phyloP scores from a whole-genome alignment of 2,329 filamentous ascomycete species.

The Arthrobotrys megalospora region DNA sequence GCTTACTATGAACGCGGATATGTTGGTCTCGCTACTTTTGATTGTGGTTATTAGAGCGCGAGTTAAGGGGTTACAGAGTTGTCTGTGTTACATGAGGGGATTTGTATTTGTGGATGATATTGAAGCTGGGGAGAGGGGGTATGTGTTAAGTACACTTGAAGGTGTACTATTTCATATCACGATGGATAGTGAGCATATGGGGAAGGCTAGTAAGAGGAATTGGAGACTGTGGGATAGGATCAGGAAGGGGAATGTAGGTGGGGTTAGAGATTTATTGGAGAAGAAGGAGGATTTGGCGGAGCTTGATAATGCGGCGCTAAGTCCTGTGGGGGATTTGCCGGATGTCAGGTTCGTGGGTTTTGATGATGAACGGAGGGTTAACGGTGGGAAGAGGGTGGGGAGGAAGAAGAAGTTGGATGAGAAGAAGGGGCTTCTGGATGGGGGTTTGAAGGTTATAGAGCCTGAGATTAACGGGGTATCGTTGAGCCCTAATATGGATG shows the following conservation, averaged over 20 bases:
- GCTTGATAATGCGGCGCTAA: constrained; percentile 40
- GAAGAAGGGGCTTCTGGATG: constrained; percentile 4
- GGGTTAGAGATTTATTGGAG: constrained; percentile 84
- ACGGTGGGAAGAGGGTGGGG: constrained; percentile 30
- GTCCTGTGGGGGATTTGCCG: constrained; percentile 41
- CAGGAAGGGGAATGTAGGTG: constrained; percentile 81
- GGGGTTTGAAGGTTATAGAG: constrained; percentile 45
- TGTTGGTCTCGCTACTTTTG: constrained; percentile 89
- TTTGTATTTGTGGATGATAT: constrained; percentile 99
- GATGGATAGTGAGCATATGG: constrained; percentile 83
- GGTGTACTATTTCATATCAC: constrained; percentile 91
- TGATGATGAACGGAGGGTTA: constrained; percentile 42
- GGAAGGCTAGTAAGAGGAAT: constrained; percentile 88
- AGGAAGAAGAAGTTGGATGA: constrained; percentile 17
- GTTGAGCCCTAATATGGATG: constrained; percentile 59
- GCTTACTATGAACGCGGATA: constrained; percentile 84
- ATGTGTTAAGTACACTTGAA: constrained; percentile 95
- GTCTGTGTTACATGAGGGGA: constrained; percentile 93
- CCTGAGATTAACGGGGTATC: constrained; percentile 41
- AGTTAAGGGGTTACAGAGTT: constrained; percentile 86
- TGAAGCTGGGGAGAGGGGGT: constrained; percentile 94
- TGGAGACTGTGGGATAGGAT: constrained; percentile 89
- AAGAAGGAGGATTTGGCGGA: constrained; percentile 65
- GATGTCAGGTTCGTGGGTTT: constrained; percentile 55
- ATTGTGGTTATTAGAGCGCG: constrained; percentile 94